Evolutionary conservation across 2,329 filamentous ascomycete species (phyloP), one percentile per base, ranked within the genome.

Genomic region (Cladorrhinum sp.): DNA sequence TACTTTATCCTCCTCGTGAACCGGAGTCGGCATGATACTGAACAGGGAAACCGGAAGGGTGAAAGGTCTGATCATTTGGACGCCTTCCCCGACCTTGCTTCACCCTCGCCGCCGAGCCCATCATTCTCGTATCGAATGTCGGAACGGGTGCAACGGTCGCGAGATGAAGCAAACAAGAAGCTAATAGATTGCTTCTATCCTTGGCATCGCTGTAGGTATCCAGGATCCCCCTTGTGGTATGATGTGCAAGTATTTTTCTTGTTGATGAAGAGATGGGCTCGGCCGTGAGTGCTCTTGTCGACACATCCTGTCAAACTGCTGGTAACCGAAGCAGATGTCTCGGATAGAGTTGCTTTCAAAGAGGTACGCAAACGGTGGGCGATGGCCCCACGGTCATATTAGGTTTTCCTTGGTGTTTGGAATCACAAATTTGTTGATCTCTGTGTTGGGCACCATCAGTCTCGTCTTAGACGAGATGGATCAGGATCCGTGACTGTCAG

Each of bases 111-210:
- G 25, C 25, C 25, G 25, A 29, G 25, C 25, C 25, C 25, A 29
- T 36, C 12, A n/a, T 36, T 36, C 32, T 36, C 32, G 32, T 36
- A 36, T 36, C 32, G 32, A 36, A 45, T 27, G 24, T 53, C 18
- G 32, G 52, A 53, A 55, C 52, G 52, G 52, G 36, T 55, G 52
- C 41, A 55, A 55, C 52, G 5, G 22, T 36, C 32, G 2, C 36
- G 29, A 22, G 23, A 36, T 55, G 18, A 25, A 55, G 52, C 52
- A 55, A 55, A 55, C 52, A 55, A 3, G 18, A 27, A 5, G 13
- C 5, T 8, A 20, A 49, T 49, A 49, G 27, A 32, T 32, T 32
- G 27, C 6, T 32, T 48, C 16, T 38, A 38, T 24, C 23, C 6
- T 13, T 13, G 49, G 22, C 49, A 24, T 16, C n/a, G 9, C 6